A percentile compares a stretch with the other conserved stretches of the same genome.
Conservation (phyloP, 257 asterid species). For the Solanum ahanhuiri region DNA sequence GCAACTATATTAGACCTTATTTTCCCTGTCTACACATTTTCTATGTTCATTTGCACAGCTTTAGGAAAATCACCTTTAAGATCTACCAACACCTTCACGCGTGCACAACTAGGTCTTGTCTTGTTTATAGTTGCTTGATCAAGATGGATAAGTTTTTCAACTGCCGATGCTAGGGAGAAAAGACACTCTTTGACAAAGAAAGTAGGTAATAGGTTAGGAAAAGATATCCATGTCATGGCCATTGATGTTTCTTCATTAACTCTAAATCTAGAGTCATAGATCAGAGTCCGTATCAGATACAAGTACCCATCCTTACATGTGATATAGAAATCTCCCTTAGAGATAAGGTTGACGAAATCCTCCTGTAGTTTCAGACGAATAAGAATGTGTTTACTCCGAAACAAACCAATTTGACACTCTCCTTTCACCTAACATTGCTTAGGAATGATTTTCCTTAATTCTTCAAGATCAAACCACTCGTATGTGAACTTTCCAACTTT, state of each 20-base stretch:
- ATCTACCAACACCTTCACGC: neutral
- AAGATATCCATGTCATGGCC: neutral
- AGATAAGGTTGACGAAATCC: neutral
- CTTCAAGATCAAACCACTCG: too few relatives aligned
- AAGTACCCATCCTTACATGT: neutral
- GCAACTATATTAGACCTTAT: neutral
- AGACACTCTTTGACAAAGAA: neutral
- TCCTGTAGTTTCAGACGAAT: accelerated
- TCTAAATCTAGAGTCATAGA: neutral
- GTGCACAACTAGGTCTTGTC: neutral
- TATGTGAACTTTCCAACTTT: too few relatives aligned
- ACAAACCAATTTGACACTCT: too few relatives aligned
- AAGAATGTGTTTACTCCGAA: neutral
- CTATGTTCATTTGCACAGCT: neutral
- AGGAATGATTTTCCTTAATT: too few relatives aligned
- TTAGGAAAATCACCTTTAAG: neutral
- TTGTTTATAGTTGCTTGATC: neutral
- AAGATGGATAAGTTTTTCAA: neutral
- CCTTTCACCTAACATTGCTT: too few relatives aligned
- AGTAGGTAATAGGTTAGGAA: neutral
- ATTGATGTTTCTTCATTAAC: too few relatives aligned
- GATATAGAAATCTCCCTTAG: neutral
- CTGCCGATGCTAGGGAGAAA: neutral
- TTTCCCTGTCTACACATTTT: neutral
- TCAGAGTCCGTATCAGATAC: neutral